Evolutionary conservation across 2,329 filamentous ascomycete species (phyloP).

Genomic region (Hypoxylon sp.): DNA sequence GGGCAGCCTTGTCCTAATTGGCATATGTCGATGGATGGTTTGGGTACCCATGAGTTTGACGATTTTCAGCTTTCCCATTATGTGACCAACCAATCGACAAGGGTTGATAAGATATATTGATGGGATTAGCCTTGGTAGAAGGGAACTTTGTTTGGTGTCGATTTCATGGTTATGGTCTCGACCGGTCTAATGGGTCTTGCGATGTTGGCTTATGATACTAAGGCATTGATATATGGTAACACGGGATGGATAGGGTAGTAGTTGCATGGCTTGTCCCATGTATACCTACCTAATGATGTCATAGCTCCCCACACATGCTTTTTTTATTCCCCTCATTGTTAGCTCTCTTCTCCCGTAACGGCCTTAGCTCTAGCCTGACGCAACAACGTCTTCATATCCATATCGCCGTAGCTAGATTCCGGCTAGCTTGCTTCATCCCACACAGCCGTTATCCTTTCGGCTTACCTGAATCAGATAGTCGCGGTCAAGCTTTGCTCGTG

Average conservation of each 20-base stretch:
- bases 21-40: conserved; percentile 10
- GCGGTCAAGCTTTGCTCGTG: conserved; percentile 39
- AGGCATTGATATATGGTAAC: conserved; percentile 14
- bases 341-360: conserved; percentile 19
- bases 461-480: conserved; percentile 50
- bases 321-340: conserved; percentile 32
- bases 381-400: conserved; percentile 31
- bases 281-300: conserved; percentile 38
- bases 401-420: conserved; percentile 30
- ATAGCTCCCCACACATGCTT: conserved; percentile 32
- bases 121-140: conserved; percentile 19
- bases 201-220: conserved; percentile 25
- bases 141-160: conserved; percentile 14
- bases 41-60: conserved; percentile 7
- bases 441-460: conserved; percentile 32
- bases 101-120: conserved; percentile 14
- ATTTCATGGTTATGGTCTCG: conserved; percentile 21
- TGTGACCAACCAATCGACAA: conserved; percentile 1
- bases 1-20: conserved; percentile 20
- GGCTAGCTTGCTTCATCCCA: conserved; percentile 32
- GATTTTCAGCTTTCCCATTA: conserved; percentile 14
- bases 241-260: conserved; percentile 10
- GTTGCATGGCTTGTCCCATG: conserved; percentile 18
- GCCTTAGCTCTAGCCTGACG: conserved; percentile 26
- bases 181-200: conserved; percentile 31